Base-by-base conservation (phyloP, 2,329 filamentous ascomycete species). In the Colletotrichum eleusines region DNA sequence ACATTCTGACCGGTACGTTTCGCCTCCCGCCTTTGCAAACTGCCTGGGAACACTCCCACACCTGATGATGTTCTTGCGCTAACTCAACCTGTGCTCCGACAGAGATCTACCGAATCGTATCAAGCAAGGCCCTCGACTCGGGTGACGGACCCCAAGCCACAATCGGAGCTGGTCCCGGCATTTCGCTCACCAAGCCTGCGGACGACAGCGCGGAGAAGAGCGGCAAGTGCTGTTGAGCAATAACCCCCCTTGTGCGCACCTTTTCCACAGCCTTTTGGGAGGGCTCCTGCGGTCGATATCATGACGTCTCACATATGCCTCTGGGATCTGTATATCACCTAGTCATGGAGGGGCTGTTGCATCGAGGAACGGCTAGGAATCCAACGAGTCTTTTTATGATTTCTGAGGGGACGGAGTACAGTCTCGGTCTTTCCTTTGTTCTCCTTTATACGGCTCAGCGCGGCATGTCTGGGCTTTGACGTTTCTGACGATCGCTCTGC, bases 101-200 rank as follows among this genome's bases (percentile, higher is more conserved):
- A 97, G 96, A 99, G 88, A 99, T 99, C 86, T 99, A 98, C 89
- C 93, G 95, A 79, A 99, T 99, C 78, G 96, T 99, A 75, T 98
- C 95, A 68, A 96, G 93, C 89, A 98, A 98, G 88, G 94, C 94
- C 51, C 90, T 98, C 78, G 95, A 98, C 81, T 93, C 92, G 79
- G 94, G 93, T 79, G 95, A 97, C 77, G 89, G 90, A 73, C 88
- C 91, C 74, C 92, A 94, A 81, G 92, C 92, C 79, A 92, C 92
- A 75, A 92, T 96, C 78, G 91, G 90, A 75, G 90, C 92, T 75
- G 92, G 94, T 78, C 91, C 90, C 77, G 94, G 93, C 81, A 93
- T 98, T 78, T 92, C 94, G 74, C 92, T 97, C 78, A 95, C 90
- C 88, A 94, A 95, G 84, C 90, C 94, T 62, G 90, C 92, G 75